Evolutionary conservation across 345 rosid species (phyloP).

Genomic region (Luvunga scandens): DNA sequence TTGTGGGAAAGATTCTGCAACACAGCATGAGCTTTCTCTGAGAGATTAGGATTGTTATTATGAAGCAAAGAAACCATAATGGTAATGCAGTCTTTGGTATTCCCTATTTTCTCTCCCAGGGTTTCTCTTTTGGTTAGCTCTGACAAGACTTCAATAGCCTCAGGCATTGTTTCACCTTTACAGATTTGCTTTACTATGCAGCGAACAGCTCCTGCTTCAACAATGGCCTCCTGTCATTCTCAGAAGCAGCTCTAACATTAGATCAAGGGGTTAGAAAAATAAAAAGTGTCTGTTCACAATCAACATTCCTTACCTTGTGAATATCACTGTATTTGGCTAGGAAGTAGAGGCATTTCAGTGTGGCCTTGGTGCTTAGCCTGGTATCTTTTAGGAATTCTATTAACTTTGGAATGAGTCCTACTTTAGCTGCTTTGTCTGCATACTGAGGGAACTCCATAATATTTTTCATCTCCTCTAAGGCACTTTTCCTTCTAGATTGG

Average conservation of each 20-base stretch:
- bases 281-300: neutral
- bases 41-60: slow-evolving; percentile 19
- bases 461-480: slow-evolving; percentile 37
- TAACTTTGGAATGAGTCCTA: slow-evolving; percentile 33
- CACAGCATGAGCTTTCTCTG: slow-evolving; percentile 29
- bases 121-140: slow-evolving; percentile 39
- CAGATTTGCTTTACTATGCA: slow-evolving; percentile 37
- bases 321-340: slow-evolving; percentile 35
- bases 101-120: slow-evolving; percentile 40
- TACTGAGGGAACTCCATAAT: slow-evolving; percentile 31
- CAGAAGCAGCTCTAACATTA: slow-evolving; percentile 3
- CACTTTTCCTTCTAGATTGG: slow-evolving; percentile 23
- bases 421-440: slow-evolving; percentile 29
- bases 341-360: slow-evolving; percentile 34
- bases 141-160: slow-evolving; percentile 34
- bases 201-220: slow-evolving; percentile 37
- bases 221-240: slow-evolving; percentile 38
- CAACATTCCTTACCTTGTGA: slow-evolving; percentile 30
- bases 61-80: slow-evolving; percentile 44
- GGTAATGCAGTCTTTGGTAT: slow-evolving; percentile 42
- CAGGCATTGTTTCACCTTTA: slow-evolving; percentile 26
- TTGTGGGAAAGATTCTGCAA: slow-evolving; percentile 48
- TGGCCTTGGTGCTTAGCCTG: slow-evolving; percentile 26
- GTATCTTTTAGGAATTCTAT: slow-evolving; percentile 34
- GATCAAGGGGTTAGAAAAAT: neutral